A percentile compares a stretch with the other conserved stretches of the same genome.
Evolutionary conservation across 2,329 filamentous ascomycete genomes (phyloP).

Genomic region (Diplodia intermedia): DNA sequence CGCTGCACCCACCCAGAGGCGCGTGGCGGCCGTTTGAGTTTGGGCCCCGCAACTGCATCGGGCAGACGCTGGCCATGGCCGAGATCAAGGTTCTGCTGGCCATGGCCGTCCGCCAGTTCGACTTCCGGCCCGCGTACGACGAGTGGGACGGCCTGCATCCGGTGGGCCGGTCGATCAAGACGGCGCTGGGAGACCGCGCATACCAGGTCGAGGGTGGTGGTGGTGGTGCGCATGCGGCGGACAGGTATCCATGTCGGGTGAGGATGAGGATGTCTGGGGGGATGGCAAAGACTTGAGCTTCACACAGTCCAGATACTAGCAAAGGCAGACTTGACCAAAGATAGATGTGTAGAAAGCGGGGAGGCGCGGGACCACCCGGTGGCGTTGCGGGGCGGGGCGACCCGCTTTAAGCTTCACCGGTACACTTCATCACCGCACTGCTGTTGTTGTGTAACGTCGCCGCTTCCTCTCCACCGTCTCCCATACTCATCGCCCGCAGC

Average conservation of each 20-base stretch:
- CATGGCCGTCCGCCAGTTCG: slow-evolving; percentile 58
- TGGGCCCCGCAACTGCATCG: slow-evolving; percentile 49
- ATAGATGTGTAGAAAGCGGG: too few relatives aligned
- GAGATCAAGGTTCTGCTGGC: slow-evolving; percentile 48
- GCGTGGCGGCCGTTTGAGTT: slow-evolving; percentile 50
- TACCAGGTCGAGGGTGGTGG: slow-evolving; percentile 21
- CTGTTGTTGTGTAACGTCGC: too few relatives aligned
- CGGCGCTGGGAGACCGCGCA: slow-evolving; percentile 39
- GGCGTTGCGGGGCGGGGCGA: too few relatives aligned
- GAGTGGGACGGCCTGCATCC: slow-evolving; percentile 37
- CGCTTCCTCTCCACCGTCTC: too few relatives aligned
- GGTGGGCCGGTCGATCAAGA: slow-evolving; percentile 42
- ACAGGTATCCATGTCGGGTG: slow-evolving; percentile 19
- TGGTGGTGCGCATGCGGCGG: slow-evolving; percentile 8
- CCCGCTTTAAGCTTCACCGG: too few relatives aligned
- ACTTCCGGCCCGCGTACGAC: slow-evolving; percentile 50
- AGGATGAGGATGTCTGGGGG: too few relatives aligned
- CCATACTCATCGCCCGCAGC: too few relatives aligned
- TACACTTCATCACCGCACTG: too few relatives aligned
- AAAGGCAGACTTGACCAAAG: too few relatives aligned
- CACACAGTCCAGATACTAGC: too few relatives aligned
- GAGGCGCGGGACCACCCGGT: too few relatives aligned
- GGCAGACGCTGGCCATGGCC: slow-evolving; percentile 47
- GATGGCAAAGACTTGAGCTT: too few relatives aligned
- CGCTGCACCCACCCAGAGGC: slow-evolving; percentile 41